phyloP scores from a whole-genome alignment of 2,329 filamentous ascomycete genomes.

The Talaromyces sp. region DNA sequence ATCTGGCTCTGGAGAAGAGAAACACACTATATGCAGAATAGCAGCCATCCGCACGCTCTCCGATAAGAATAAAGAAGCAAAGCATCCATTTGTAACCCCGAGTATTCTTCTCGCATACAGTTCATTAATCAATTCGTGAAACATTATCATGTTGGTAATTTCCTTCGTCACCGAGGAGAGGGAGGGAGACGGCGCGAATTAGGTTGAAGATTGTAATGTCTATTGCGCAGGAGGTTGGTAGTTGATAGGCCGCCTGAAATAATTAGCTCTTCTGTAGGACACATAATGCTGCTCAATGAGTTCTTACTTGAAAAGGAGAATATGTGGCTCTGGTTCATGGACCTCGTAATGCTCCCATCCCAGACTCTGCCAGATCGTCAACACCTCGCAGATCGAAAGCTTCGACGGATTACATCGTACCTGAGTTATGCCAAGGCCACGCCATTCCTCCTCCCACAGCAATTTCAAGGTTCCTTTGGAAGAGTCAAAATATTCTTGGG shows the following conservation, averaged over 20 bases:
- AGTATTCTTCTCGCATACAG: conserved; percentile 12
- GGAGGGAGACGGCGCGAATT: conserved; percentile 23
- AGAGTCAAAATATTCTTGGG: conserved; percentile 88
- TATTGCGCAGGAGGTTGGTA: conserved; percentile 65
- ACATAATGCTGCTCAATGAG: conserved; percentile 21
- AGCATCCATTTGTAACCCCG: conserved; percentile 9
- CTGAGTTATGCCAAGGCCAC: conserved; percentile 94
- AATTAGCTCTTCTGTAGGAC: conserved; percentile 24
- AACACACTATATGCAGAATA: conserved; percentile 4
- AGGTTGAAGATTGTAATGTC: not conserved
- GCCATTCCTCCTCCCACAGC: conserved; percentile 98
- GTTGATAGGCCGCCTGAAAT: conserved; percentile 71
- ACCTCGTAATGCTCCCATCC: conserved; percentile 99
- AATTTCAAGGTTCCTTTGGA: conserved; percentile 90
- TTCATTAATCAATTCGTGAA: conserved; percentile 12
- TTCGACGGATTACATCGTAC: conserved; percentile 48
- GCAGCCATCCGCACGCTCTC: not conserved
- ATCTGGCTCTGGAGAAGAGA: not conserved
- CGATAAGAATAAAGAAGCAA: not conserved
- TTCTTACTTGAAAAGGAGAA: conserved; percentile 93
- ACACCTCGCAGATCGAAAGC: not conserved
- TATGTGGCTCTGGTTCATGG: conserved; percentile 97
- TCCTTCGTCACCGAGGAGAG: conserved; percentile 18
- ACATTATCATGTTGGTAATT: conserved; percentile 16
- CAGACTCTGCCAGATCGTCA: conserved; percentile 64